Base-by-base conservation (phyloP, 2,329 filamentous ascomycete genomes). In the Cladosporium phlei region DNA sequence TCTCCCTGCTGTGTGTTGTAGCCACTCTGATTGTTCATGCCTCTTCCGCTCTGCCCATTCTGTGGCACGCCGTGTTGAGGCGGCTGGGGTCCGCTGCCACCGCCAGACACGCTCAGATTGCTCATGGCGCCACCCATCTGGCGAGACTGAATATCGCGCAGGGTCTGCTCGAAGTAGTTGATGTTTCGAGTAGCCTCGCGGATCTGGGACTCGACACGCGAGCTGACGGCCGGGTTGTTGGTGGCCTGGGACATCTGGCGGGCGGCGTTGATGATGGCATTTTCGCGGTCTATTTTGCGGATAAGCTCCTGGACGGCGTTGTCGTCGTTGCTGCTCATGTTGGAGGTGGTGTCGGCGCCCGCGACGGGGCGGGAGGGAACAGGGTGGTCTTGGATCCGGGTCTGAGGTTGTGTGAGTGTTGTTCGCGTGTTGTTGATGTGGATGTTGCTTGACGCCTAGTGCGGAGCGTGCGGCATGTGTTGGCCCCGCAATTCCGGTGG, bases 231-330 rank as follows among this genome's bases (percentile, higher is more conserved):
- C 58, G 90, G 86, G 69, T 98, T 98, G 73, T 88, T 88, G 59
- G 91, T 96, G 68, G 93, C 90, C 71, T 90, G 85, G 70, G 89
- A 86, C 90, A 98, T 95, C 60, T 86, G 82, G 71, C 88, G 93
- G 58, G 91, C 91, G 61, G 88, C 91, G 69, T 86, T 86, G 76
- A 98, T 93, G 64, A 97, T 83, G 61, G 85, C 86, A 77, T 90
- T 91, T 72, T 98, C 93, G 67, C 91, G 84, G 76, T 96, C 88
- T 70, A 98, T 97, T 85, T 98, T 97, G 75, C 84, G 86, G 73
- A 86, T 82, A 72, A 98, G 89, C 69, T 88, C 86, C 70, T 82
- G 82, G 70, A 82, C 77, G 55, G 80, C 75, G 58, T 80, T 76
- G 63, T 83, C 78, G 66, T 79, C 72, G 64, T 73, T 74, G 52